Evolutionary conservation across 441 rosid species (phyloP), one percentile per base, ranked within the genome.

Genomic region (Brassica hybrid): DNA sequence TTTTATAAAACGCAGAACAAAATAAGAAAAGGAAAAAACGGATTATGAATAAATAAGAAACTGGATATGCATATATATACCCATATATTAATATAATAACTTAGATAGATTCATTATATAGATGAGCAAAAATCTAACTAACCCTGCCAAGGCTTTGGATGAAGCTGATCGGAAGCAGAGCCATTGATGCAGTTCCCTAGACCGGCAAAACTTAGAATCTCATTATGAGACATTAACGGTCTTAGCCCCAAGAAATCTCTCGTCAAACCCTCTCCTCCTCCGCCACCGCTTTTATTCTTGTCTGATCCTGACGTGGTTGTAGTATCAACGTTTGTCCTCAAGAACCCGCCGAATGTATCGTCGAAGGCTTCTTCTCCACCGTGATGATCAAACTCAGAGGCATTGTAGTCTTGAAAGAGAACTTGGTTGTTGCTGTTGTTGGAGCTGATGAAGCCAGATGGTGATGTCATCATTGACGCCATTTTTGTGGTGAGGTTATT

Each of bases 191-290:
- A 87, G 18, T 83, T 84, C 87, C 89, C 50, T 57, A 92, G 83
- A 43, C 90, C 94, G 23, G 91, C 87, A 74, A 90, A 84, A 72
- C 80, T 89, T 71, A 94, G 76, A 70, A 94, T 86, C 78, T 91
- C 95, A 78, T 83, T 86, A 38, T 86, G 94, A 63, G 91, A 86
- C 70, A 79, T 74, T 19, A 92, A 83, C 6, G 93, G 86, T 75
- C 91, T 84, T 30, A 90, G 61, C 23, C 97, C 94, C 83, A 90
- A 84, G 86, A 92, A 92, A 80, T 92, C 97, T 82, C 96, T 88
- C 1, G 97, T 92, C 82, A 89, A 50, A 27, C 81, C 93, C 74
- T 87, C 92, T 18, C 83, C 80, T 25, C 75, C 81, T 18, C 74
- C 74, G 12, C 82, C 83, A 25, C 82, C 56, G 14, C 63, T 69